Evolutionary conservation across 192 early-diverging fungal species (phyloP), one percentile per base, ranked within the genome.

Genomic region (Coemansia sp.): DNA sequence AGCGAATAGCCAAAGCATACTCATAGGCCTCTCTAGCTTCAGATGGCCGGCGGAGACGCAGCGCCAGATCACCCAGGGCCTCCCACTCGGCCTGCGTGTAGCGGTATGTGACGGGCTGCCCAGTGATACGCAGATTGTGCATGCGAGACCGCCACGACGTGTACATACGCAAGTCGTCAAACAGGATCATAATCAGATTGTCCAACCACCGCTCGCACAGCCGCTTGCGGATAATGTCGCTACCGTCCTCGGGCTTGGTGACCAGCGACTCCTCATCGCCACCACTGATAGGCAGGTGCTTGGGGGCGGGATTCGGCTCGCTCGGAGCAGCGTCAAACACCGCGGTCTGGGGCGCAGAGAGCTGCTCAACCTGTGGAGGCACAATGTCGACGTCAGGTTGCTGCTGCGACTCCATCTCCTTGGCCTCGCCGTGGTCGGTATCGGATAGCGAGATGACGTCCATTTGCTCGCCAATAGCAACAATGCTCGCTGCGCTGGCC

Each of bases 151-250:
- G 90, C 88, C 95, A 92, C 38, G 92, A 90, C 11, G 96, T 96
- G 86, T 98, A 99, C 16, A 96, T 88, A 27, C 98, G 91, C 44
- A 99, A 86, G 72, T 98, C 96, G 64, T 98, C 97, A 74, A 97
- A 99, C 51, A 99, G 82, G 3, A 99, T 95, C 98, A 99, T 98
- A 65, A 98, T 98, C 54, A 97, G 85, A 81, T 99, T 98, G 76
- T 99, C 98, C 62, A 99, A 88, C 98, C 98, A 99, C 70, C 97
- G 95, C 73, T 99, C 98, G 70, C 98, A 99, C 46, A 99, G 89
- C 24, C 98, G 87, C 89, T 99, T 99, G 87, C 94, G 69, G 41
- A 76, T 41, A 24, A 42, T 46, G 8, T 43, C 55, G 9, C 43
- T 43, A 12, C 22, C 41, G 22, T 57, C 42, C 42, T 71, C 61